These are phyloP conservation scores for Aegilops bicornis DNA, from an alignment of 176 grass and related monocot species.

Conservation along the genomic window DNA sequence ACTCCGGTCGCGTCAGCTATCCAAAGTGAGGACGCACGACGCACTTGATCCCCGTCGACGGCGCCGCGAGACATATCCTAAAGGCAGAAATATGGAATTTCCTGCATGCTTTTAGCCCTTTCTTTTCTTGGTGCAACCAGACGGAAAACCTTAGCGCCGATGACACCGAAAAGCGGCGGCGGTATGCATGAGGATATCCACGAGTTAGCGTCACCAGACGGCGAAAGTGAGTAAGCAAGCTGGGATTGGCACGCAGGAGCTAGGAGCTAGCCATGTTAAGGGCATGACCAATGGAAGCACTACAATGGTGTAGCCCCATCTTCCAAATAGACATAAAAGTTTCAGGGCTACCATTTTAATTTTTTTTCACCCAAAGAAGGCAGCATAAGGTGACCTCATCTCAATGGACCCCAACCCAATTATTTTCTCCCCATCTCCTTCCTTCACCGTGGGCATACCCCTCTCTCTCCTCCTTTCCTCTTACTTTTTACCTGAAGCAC, in stretches of 20 bases:
- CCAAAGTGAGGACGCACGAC: neutral
- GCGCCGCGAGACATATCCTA: neutral
- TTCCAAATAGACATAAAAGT: too few relatives aligned
- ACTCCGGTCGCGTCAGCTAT: too few relatives aligned
- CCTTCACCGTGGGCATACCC: too few relatives aligned
- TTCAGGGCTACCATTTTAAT: too few relatives aligned
- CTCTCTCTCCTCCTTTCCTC: too few relatives aligned
- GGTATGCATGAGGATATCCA: neutral
- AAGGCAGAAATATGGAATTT: neutral
- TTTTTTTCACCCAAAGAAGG: too few relatives aligned
- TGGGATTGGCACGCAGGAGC: neutral
- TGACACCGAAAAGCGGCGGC: neutral
- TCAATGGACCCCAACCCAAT: too few relatives aligned
- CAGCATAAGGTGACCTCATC: too few relatives aligned
- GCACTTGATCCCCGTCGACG: neutral
- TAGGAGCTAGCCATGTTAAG: neutral
- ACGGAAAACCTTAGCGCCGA: neutral
- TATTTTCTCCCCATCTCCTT: too few relatives aligned
- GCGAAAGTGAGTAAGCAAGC: neutral
- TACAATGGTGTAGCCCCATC: too few relatives aligned
- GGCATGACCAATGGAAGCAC: too few relatives aligned
- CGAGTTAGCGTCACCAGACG: neutral
- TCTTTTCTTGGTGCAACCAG: constrained; percentile 6
- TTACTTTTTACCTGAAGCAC: too few relatives aligned
- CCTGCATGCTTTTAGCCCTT: neutral